Conservation (phyloP, 2,329 filamentous ascomycete genomes). For the Bimuria novae-zelandiae region DNA sequence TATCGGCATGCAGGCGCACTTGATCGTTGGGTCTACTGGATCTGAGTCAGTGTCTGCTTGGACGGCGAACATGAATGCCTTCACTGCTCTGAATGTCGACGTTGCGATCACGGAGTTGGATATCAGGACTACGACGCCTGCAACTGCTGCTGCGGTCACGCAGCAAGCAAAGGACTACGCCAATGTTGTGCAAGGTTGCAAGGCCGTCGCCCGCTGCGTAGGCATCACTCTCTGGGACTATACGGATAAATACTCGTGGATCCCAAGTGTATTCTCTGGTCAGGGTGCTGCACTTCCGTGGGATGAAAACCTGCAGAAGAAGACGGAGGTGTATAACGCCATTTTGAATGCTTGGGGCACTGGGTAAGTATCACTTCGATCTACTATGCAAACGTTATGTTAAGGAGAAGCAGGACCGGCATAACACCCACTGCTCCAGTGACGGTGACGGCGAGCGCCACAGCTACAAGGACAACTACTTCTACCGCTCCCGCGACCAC, state of each 20-base stretch:
- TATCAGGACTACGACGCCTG: slow-evolving; percentile 50
- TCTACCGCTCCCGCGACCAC: neutral
- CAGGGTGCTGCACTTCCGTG: slow-evolving; percentile 52
- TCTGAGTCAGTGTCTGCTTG: slow-evolving; percentile 36
- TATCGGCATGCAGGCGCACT: slow-evolving; percentile 59
- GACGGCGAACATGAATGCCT: slow-evolving; percentile 55
- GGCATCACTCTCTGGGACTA: slow-evolving; percentile 65
- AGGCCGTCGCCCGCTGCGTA: slow-evolving; percentile 59
- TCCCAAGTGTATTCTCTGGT: slow-evolving; percentile 49
- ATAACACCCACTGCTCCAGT: neutral
- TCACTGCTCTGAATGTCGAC: slow-evolving; percentile 59
- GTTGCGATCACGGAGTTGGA: slow-evolving; percentile 69
- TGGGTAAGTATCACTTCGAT: neutral
- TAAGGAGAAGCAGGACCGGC: neutral
- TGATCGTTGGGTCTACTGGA: slow-evolving; percentile 48
- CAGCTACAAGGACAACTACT: neutral
- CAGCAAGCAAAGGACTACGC: slow-evolving; percentile 58
- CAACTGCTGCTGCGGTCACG: slow-evolving; percentile 24
- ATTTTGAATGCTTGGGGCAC: slow-evolving; percentile 25
- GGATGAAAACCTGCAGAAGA: slow-evolving; percentile 53
- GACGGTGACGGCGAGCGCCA: neutral
- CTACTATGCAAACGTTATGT: neutral
- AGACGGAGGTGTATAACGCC: slow-evolving; percentile 35
- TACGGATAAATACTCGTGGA: slow-evolving; percentile 54
- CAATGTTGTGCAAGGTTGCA: slow-evolving; percentile 57